Evolutionary conservation across 495 filamentous ascomycete genomes (phyloP).

Genomic region (Daldinia bambusicola): DNA sequence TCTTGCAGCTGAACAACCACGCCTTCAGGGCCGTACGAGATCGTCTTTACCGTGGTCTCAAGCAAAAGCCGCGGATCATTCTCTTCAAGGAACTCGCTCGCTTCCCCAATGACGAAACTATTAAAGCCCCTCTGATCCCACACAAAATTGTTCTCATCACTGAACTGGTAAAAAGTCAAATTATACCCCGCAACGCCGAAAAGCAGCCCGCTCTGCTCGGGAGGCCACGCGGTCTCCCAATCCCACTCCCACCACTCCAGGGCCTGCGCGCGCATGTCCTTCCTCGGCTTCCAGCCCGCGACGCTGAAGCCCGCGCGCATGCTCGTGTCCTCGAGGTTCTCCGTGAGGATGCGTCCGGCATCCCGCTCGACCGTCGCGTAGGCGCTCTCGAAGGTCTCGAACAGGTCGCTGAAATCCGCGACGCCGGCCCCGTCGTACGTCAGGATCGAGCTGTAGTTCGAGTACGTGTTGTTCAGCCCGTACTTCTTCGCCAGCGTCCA

Average conservation of each 20-base stretch:
- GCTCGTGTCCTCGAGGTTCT: conserved; percentile 72
- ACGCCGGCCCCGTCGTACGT: conserved; percentile 69
- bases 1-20: conserved; percentile 68
- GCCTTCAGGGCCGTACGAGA: conserved; percentile 64
- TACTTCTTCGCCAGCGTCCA: conserved; percentile 76
- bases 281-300: conserved; percentile 72
- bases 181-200: conserved; percentile 51
- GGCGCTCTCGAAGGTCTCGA: conserved; percentile 64
- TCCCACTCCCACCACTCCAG: conserved; percentile 69
- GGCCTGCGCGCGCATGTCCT: conserved; percentile 67
- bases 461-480: conserved; percentile 68
- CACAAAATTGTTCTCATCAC: conserved; percentile 72
- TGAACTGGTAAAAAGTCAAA: conserved; percentile 53
- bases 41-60: conserved; percentile 67
- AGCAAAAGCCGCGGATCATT: conserved; percentile 69
- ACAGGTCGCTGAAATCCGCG: conserved; percentile 60
- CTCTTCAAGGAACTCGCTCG: conserved; percentile 66
- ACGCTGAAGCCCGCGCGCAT: conserved; percentile 68
- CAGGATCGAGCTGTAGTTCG: conserved; percentile 68
- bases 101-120: conserved; percentile 68
- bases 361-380: conserved; percentile 62
- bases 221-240: conserved; percentile 64
- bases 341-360: conserved; percentile 65
- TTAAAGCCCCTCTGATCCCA: conserved; percentile 76
- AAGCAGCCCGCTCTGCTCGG: conserved; percentile 51